Percentiles rank a stretch among this genome's conserved stretches.
These are phyloP conservation scores for Eutrema yunnanense DNA, from an alignment of 345 rosid genomes.

Conservation along the genomic window DNA sequence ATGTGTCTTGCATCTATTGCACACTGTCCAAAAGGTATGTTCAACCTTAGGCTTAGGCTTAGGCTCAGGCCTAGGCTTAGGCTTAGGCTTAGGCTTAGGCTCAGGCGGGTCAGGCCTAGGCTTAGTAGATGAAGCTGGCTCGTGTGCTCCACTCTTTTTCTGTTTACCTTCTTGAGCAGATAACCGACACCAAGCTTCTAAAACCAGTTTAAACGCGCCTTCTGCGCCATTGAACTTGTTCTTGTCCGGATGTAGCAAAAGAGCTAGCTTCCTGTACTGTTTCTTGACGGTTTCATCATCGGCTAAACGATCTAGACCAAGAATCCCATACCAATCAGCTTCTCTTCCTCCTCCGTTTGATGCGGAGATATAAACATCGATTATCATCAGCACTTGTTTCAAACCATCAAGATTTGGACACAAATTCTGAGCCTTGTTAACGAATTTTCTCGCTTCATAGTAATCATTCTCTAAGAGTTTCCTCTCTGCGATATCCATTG, in stretches of 20 bases:
- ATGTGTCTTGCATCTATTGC: conserved; percentile 61
- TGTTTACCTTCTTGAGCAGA: conserved; percentile 42
- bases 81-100: neutral
- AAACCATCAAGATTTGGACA: conserved; percentile 25
- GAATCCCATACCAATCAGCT: conserved; percentile 56
- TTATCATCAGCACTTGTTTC: neutral
- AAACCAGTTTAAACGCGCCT: conserved; percentile 73
- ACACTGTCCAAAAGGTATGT: conserved; percentile 63
- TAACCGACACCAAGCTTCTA: conserved; percentile 56
- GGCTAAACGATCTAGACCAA: conserved; percentile 52
- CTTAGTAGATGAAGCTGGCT: neutral
- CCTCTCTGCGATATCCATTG: neutral
- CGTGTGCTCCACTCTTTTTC: conserved; percentile 15
- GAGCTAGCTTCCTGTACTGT: conserved; percentile 56
- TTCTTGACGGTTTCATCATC: conserved; percentile 59
- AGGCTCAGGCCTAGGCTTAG: neutral
- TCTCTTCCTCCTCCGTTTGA: conserved; percentile 28
- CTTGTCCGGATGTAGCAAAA: conserved; percentile 80
- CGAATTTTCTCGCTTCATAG: neutral
- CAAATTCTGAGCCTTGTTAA: neutral
- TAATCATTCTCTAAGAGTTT: neutral
- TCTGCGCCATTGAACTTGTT: conserved; percentile 72
- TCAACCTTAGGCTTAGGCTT: neutral
- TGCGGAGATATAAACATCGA: conserved; percentile 2
- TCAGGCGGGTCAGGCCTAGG: neutral